Percentiles rank a stretch among this genome's conserved stretches.
Conservation (phyloP, 495 filamentous ascomycete genomes). For the Talaromyces trachyspermus region DNA sequence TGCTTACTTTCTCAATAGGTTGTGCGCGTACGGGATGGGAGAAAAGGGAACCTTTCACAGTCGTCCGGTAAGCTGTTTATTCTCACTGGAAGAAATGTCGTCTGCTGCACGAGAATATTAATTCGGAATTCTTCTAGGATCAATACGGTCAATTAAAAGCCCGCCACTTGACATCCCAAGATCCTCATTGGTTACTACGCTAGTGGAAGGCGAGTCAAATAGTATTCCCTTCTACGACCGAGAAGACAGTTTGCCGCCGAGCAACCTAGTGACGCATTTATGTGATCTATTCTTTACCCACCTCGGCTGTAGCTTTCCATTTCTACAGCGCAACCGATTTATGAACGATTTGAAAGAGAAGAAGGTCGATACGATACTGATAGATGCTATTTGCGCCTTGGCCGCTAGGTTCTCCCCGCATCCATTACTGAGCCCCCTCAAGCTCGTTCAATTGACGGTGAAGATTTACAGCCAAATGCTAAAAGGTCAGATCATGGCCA, state of each 20-base stretch:
- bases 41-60: slow-evolving; percentile 40
- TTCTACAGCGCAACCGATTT: slow-evolving; percentile 63
- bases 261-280: slow-evolving; percentile 64
- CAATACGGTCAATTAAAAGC: slow-evolving; percentile 4
- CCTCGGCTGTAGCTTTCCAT: slow-evolving; percentile 76
- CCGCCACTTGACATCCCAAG: background rate
- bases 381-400: slow-evolving; percentile 75
- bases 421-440: slow-evolving; percentile 51
- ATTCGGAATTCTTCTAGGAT: background rate
- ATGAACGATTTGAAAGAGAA: slow-evolving; percentile 65
- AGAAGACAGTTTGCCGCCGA: slow-evolving; percentile 56
- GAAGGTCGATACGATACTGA: slow-evolving; percentile 75
- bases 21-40: slow-evolving; percentile 58
- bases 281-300: slow-evolving; percentile 71
- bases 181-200: slow-evolving; percentile 14
- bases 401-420: slow-evolving; percentile 74
- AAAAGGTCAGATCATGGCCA: slow-evolving; percentile 51
- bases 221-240: slow-evolving; percentile 75
- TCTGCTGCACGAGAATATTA: background rate
- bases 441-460: slow-evolving; percentile 42
- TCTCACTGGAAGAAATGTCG: too few relatives aligned
- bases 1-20: slow-evolving; percentile 18
- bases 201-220: slow-evolving; percentile 47
- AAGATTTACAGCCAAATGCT: slow-evolving; percentile 24
- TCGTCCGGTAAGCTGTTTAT: slow-evolving; percentile 37